Conservation (phyloP, 306 rosid genomes). For the Parietaria judaica region DNA sequence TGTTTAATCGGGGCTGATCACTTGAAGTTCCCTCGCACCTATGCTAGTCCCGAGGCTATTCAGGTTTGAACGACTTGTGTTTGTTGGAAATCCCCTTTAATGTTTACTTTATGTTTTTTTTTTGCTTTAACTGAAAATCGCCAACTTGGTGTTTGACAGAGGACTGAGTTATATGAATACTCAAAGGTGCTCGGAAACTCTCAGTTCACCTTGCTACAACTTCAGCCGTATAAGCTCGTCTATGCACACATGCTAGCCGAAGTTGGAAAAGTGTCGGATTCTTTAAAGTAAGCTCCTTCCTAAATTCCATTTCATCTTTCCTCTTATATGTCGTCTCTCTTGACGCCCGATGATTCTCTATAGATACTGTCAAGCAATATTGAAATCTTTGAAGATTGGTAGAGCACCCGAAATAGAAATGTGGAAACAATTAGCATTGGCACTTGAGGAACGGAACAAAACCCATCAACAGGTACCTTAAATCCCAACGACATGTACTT, state of each 20-base stretch:
- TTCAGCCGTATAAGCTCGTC: conserved; percentile 87
- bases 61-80: conserved; percentile 40
- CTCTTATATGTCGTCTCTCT: conserved; percentile 3
- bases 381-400: conserved; percentile 72
- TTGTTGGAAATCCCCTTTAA: not conserved
- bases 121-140: conserved; percentile 13
- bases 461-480: conserved; percentile 69
- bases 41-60: conserved; percentile 87
- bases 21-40: conserved; percentile 87
- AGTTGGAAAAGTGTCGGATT: conserved; percentile 84
- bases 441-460: conserved; percentile 89
- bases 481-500: conserved; percentile 1
- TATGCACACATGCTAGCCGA: conserved; percentile 94
- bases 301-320: conserved; percentile 5
- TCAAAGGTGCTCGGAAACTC: conserved; percentile 91
- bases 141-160: conserved; percentile 45
- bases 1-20: conserved; percentile 96
- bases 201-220: conserved; percentile 70
- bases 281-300: conserved; percentile 48
- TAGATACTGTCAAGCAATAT: conserved; percentile 83
- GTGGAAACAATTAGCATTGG: conserved; percentile 63
- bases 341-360: conserved; percentile 13
- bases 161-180: conserved; percentile 86
- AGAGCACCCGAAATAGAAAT: conserved; percentile 81
- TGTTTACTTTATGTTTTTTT: not conserved